Conservation (phyloP, 352 stramenopile species). For the Peronospora destructor region DNA sequence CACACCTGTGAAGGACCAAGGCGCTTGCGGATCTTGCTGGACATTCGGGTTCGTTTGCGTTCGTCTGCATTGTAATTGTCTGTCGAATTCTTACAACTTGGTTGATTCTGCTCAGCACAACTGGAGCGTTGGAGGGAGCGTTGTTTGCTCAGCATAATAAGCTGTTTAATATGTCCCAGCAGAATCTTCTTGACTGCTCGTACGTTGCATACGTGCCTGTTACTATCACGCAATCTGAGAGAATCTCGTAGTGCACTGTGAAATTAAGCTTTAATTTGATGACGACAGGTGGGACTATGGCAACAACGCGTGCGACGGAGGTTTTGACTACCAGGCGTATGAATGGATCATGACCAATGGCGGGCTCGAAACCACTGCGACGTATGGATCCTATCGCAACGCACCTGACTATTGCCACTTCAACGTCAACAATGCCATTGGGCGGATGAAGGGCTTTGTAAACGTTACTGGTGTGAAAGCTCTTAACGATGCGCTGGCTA, state of each 20-base stretch:
- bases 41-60: conserved; percentile 62
- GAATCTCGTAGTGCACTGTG: not conserved
- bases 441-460: conserved; percentile 66
- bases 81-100: conserved; percentile 3
- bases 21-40: conserved; percentile 89
- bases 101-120: conserved; percentile 44
- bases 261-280: conserved; percentile 5
- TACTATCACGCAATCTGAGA: too few relatives aligned
- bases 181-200: conserved; percentile 89
- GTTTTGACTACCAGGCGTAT: conserved; percentile 87
- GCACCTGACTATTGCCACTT: conserved; percentile 87
- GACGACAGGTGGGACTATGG: conserved; percentile 75
- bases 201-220: conserved; percentile 32
- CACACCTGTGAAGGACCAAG: conserved; percentile 88
- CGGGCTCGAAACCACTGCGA: conserved; percentile 67
- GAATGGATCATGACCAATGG: conserved; percentile 81
- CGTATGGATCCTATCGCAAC: conserved; percentile 86
- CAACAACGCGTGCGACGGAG: conserved; percentile 87
- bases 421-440: conserved; percentile 62
- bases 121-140: conserved; percentile 67
- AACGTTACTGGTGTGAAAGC: conserved; percentile 70
- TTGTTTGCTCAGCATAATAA: conserved; percentile 67
- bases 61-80: not conserved
- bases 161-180: conserved; percentile 80
- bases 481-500: conserved; percentile 77